Percentiles rank a stretch among this genome's conserved stretches.
Evolutionary conservation across 352 stramenopile species (phyloP).

Genomic region (Phytophthora multivora): DNA sequence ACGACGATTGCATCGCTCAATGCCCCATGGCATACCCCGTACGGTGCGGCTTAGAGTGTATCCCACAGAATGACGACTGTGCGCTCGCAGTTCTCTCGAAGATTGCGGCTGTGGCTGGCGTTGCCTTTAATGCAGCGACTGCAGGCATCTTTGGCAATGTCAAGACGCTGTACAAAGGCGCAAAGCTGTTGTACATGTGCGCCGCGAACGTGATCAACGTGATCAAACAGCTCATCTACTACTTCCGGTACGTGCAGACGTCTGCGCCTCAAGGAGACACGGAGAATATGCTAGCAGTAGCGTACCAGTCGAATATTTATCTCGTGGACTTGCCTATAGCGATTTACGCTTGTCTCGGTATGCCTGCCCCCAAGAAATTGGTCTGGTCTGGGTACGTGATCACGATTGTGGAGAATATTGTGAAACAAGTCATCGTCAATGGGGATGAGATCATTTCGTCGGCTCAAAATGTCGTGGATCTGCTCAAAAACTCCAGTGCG

Average conservation of each 20-base stretch:
- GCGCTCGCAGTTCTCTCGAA: constrained; percentile 13
- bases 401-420: constrained; percentile 22
- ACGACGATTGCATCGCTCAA: constrained; percentile 62
- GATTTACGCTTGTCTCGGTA: constrained; percentile 45
- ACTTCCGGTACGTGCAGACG: constrained; percentile 36
- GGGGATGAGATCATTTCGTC: constrained; percentile 24
- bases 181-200: constrained; percentile 47
- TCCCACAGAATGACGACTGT: constrained; percentile 40
- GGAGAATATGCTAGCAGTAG: constrained; percentile 41
- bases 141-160: constrained; percentile 11
- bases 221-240: constrained; percentile 43
- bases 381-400: constrained; percentile 15
- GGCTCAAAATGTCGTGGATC: constrained; percentile 21
- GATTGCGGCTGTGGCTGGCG: constrained; percentile 13
- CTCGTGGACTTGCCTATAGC: constrained; percentile 49
- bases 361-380: constrained; percentile 23
- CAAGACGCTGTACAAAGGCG: constrained; percentile 9
- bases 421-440: constrained; percentile 24
- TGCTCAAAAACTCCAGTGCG: constrained; percentile 18
- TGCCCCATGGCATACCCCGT: constrained; percentile 71
- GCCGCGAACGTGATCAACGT: constrained; percentile 40
- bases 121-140: constrained; percentile 22
- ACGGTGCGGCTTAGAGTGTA: constrained; percentile 14
- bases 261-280: constrained; percentile 41
- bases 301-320: constrained; percentile 53